These are phyloP conservation scores for Rhynchospora pubera DNA, from an alignment of 176 grass and related monocot species.

Conservation along the genomic window DNA sequence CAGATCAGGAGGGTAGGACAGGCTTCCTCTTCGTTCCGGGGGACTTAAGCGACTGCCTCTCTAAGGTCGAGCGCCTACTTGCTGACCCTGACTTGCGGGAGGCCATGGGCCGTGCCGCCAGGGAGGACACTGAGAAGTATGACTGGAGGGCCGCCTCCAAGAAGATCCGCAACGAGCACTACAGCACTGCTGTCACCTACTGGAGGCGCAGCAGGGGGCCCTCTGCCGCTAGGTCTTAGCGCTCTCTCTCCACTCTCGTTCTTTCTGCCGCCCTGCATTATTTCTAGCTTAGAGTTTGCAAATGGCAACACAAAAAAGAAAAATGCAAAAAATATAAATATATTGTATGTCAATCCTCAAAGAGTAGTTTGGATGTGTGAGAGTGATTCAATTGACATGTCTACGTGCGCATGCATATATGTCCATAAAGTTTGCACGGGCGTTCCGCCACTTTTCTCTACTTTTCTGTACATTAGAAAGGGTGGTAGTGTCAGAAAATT, in stretches of 20 bases:
- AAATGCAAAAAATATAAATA: background rate
- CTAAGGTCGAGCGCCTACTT: conserved; percentile 63
- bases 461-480: conserved; percentile 17
- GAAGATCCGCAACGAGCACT: conserved; percentile 78
- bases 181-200: conserved; percentile 51
- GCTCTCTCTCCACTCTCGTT: background rate
- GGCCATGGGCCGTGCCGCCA: conserved; percentile 55
- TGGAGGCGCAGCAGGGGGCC: conserved; percentile 60
- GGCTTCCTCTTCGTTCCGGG: conserved; percentile 76
- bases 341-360: conserved; percentile 11
- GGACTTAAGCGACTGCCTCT: conserved; percentile 68
- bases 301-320: background rate
- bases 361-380: background rate
- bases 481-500: background rate
- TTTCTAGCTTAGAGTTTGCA: conserved; percentile 22
- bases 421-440: background rate
- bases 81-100: conserved; percentile 46
- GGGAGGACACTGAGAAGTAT: conserved; percentile 81
- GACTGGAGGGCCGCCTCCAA: conserved; percentile 78
- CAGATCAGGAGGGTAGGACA: conserved; percentile 75
- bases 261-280: conserved; percentile 10
- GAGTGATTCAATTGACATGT: conserved; percentile 6
- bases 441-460: background rate
- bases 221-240: conserved; percentile 23
- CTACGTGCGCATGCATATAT: conserved; percentile 13